Base-by-base conservation (phyloP, 768 basidiomycete genomes). In the Hortiboletus campestris region DNA sequence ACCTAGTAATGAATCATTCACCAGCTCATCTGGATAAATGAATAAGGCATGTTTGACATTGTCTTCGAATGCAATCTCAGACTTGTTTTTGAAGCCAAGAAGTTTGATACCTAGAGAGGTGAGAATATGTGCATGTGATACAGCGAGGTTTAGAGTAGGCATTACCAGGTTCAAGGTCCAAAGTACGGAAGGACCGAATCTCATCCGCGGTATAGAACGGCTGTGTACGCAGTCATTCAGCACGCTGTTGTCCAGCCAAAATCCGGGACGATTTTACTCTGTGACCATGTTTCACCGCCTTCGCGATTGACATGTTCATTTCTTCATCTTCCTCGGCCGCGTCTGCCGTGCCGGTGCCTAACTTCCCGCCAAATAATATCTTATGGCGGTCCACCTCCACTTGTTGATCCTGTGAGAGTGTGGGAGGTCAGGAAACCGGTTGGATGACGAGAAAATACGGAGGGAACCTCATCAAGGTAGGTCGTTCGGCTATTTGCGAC, bases 1-100 rank as follows among this genome's bases (percentile, higher is more conserved):
- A 14, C 8, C 16, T 13, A 17, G 25, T 6, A 2, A 32, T 20
- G 22, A 39, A 31, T 32, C 6, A 69, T 80, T 51, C 59, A 93
- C 96, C 73, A 83, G 74, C 69, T 99, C 97, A 64, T 95, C 87
- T 0, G 97, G 97, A 68, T 93, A 91, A 52, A 98, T 82, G 69
- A 98, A 98, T 44, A 84, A 72, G 0, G 94, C 87, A 72, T 98
- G 94, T 65, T 93, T 96, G 65, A 97, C 72, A 61, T 95, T 96
- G 67, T 98, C 92, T 67, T 94, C 89, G 61, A 95, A 89, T 2
- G 74, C 73, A 2, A 98, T 78, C 59, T 88, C 80, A 6, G 71
- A 71, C 13, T 79, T 80, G 50, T 87, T 78, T 67, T 94, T 94
- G 77, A 98, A 98, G 6, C 97, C 97, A 28, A 99, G 84, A 6